Evolutionary conservation across 164 flowering plant genomes (phyloP), one percentile per base, ranked within the genome.

Genomic region (Akebia trifoliata): DNA sequence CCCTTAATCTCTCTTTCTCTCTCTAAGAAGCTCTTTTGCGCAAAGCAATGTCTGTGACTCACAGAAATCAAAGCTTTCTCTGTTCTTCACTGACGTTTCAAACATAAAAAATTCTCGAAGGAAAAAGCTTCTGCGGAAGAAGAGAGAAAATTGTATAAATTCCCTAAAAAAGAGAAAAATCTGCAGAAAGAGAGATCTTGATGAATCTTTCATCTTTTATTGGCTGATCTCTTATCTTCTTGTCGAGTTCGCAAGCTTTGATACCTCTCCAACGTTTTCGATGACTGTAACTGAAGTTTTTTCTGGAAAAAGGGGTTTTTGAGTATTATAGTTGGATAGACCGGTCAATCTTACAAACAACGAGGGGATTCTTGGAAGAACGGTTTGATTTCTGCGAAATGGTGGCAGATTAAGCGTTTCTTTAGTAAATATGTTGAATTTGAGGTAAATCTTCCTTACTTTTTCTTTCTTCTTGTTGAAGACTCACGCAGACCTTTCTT

Each of bases 21-120:
- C n/a, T n/a, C n/a, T 2, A 6, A 26, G n/a, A 12, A 29, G 39
- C 37, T 36, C 24, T 54, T 61, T 56, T 17, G 21, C 62, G 40
- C 62, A 62, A 67, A 61, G 66, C 71, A 62, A 56, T 61, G 67
- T 44, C 71, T 45, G 54, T 1, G 35, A 67, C 2, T 62, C 56
- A 15, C 64, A 38, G 44, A 66, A 52, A 56, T 37, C 59, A 54
- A 48, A 54, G 50, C 56, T 17, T 38, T 18, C 42, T 57, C 39
- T 31, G 24, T 52, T 37, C 45, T 17, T 51, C 25, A 52, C 37
- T n/a, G 43, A 44, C 48, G 28, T 42, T 39, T 24, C 29, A 3
- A 17, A 6, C 24, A 2, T 38, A 17, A 30, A 40, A 50, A 17
- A 34, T 21, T 1, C 10, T 24, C 11, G 30, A 14, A 8, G 18